A percentile compares a stretch with the other conserved stretches of the same genome.
These are phyloP conservation scores for Dioscorea cayenensis DNA, from an alignment of 116 monocot species.

Conservation along the genomic window DNA sequence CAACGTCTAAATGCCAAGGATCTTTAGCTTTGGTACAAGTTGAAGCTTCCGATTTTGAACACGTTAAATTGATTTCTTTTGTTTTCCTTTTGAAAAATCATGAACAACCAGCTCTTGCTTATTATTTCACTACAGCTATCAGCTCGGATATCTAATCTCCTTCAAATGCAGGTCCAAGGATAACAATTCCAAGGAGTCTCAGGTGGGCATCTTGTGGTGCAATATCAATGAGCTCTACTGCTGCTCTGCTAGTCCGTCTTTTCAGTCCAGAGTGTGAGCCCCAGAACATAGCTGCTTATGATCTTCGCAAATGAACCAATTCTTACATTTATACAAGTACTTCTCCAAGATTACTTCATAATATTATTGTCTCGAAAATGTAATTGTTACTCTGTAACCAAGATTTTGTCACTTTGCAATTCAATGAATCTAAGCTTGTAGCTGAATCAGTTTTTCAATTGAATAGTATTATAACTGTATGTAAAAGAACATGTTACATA, in stretches of 20 bases:
- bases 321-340: not conserved
- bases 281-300: constrained; percentile 85
- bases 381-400: too few relatives aligned
- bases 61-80: not conserved
- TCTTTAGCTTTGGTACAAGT: too few relatives aligned
- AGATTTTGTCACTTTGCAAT: too few relatives aligned
- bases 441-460: too few relatives aligned
- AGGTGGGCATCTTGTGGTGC: constrained; percentile 80
- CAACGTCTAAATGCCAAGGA: too few relatives aligned
- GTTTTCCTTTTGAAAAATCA: not conserved
- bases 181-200: constrained; percentile 71
- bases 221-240: constrained; percentile 46
- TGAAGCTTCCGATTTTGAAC: too few relatives aligned
- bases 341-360: too few relatives aligned
- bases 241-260: constrained; percentile 71
- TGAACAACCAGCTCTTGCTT: too few relatives aligned
- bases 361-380: too few relatives aligned
- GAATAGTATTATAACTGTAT: too few relatives aligned
- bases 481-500: too few relatives aligned
- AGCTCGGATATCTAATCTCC: not conserved
- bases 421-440: too few relatives aligned
- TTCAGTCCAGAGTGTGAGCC: constrained; percentile 94
- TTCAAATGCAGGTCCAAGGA: constrained; percentile 59
- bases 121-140: not conserved
- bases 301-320: constrained; percentile 19